Evolutionary conservation across 2,329 filamentous ascomycete species (phyloP), one percentile per base, ranked within the genome.

Genomic region (Paecilomyces formosus): DNA sequence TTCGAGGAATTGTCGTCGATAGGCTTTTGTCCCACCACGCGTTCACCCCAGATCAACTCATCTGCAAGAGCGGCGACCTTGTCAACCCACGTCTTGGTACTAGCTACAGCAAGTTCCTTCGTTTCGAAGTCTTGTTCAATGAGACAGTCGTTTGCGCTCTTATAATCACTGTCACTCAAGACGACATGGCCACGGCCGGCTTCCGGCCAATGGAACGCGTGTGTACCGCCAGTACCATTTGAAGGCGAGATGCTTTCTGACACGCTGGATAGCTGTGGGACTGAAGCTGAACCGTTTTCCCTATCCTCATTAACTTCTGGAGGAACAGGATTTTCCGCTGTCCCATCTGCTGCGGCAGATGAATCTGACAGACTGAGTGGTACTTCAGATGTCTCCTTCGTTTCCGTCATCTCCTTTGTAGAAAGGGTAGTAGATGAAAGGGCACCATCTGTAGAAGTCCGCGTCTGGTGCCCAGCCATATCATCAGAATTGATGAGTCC

Each of bases 121-220:
- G 72, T 69, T 53, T 73, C 72, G 54, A 78, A 79, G 58, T 79
- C 77, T 56, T 76, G 72, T 13, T 73, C 69, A 8, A 78, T 63
- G 9, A 79, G 68, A 24, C 72, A 70, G 49, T 74, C 69, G 58
- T 73, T 73, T 26, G 74, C 70, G 2, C 63, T 64, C 55, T 75
- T 72, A 61, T 79, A 79, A 58, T 77, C 72, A 28, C 68, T 63
- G 54, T 76, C 69, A 53, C 64, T 68, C 18, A 79, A 61, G 13
- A 76, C 66, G 1, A 75, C 67, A 18, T 76, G 65, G 33, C 70
- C 69, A 18, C 71, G 65, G 50, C 70, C 69, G 3, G 64, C 61
- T 31, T 70, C 66, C 13, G 71, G 71, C 71, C 71, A 74, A 61
- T 64, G 67, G 54, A 73, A 74, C 1, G 69, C 66, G 53, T 65